Conservation (phyloP, 805 yeast species). For the Metschnikowia sp. region DNA sequence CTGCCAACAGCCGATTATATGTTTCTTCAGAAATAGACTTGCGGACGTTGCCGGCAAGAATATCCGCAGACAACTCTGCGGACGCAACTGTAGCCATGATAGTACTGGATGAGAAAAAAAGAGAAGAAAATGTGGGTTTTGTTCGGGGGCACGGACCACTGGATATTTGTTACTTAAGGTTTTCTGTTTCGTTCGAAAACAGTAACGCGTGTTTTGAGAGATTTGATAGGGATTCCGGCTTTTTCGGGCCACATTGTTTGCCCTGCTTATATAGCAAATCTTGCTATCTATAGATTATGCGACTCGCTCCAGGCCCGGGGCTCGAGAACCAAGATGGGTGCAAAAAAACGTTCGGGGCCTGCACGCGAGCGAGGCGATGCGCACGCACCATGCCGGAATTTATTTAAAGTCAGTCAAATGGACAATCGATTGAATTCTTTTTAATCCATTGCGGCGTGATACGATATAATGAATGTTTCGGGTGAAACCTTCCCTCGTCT, state of each 20-base stretch:
- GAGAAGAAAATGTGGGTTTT: background rate
- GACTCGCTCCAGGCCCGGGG: slow-evolving; percentile 4
- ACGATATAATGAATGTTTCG: no score
- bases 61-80: slow-evolving; percentile 28
- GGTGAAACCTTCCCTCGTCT: background rate
- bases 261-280: background rate
- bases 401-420: no score
- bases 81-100: slow-evolving; percentile 12
- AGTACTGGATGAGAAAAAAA: background rate
- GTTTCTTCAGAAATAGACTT: slow-evolving; percentile 28
- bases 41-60: slow-evolving; percentile 37
- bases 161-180: no score
- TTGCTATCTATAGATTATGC: slow-evolving; percentile 5
- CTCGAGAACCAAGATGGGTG: slow-evolving; percentile 16
- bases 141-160: no score
- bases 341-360: slow-evolving; percentile 14
- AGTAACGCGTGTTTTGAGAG: background rate
- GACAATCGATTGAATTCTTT: no score
- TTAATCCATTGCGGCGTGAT: no score
- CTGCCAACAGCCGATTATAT: slow-evolving; percentile 21
- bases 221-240: background rate
- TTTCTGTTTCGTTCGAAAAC: background rate
- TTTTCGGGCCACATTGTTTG: background rate
- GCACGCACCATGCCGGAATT: background rate
- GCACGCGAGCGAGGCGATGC: slow-evolving; percentile 5